A percentile compares a stretch with the other conserved stretches of the same genome.
Evolutionary conservation across 805 yeast genomes (phyloP).

Genomic region (Candida odintsovae): DNA sequence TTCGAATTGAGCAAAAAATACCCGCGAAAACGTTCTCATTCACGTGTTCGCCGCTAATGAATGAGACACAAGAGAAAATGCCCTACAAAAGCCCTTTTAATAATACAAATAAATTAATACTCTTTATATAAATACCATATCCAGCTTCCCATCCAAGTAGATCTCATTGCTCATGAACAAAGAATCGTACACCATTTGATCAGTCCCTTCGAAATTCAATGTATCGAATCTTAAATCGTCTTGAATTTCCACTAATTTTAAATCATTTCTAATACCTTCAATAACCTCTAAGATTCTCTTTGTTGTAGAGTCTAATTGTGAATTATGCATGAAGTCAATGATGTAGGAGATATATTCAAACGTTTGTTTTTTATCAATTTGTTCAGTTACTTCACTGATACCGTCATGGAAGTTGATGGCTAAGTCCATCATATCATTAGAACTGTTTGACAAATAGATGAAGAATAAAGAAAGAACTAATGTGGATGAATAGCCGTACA

Average conservation of each 20-base stretch:
- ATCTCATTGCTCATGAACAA: conserved; percentile 23
- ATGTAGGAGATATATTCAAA: conserved; percentile 18
- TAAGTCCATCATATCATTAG: conserved; percentile 17
- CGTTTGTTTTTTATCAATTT: conserved; percentile 16
- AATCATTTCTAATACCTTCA: conserved; percentile 35
- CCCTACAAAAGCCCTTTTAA: too few species aligned
- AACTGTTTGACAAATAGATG: conserved; percentile 25
- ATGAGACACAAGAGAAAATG: too few species aligned
- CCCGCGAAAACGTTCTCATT: not conserved
- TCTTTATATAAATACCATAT: not conserved
- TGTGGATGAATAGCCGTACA: conserved; percentile 37
- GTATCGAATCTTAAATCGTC: conserved; percentile 20
- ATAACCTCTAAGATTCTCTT: conserved; percentile 36
- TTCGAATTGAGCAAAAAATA: too few species aligned
- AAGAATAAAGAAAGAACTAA: conserved; percentile 37
- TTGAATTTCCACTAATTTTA: conserved; percentile 30
- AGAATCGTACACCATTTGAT: conserved; percentile 16
- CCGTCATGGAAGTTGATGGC: conserved; percentile 1
- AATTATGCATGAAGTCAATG: conserved; percentile 19
- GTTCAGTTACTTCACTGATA: not conserved
- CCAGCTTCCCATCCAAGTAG: conserved; percentile 14
- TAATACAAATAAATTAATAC: not conserved
- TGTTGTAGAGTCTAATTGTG: conserved; percentile 36
- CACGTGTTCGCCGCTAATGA: not conserved
- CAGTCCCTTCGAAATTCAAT: conserved; percentile 15